Conservation (phyloP, 345 rosid genomes). For the Erysimum cheiranthoides region DNA sequence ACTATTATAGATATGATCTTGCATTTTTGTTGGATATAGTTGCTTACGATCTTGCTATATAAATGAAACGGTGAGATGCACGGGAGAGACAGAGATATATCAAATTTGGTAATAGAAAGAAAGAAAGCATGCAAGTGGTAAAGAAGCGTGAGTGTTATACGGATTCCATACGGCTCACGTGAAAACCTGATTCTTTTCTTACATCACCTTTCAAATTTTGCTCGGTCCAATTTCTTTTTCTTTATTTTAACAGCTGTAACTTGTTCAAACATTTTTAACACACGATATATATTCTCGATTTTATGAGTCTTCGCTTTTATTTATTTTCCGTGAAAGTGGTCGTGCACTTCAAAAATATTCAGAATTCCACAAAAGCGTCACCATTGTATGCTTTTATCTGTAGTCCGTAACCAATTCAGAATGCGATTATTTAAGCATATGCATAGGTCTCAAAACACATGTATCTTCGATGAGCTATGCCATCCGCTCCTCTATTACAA, state of each 20-base stretch:
- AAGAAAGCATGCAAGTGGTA: conserved; percentile 17
- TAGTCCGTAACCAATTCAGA: too few species aligned
- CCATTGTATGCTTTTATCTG: too few species aligned
- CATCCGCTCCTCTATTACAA: background rate
- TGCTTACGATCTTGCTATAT: background rate
- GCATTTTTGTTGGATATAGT: background rate
- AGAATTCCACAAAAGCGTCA: background rate
- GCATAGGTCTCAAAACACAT: background rate
- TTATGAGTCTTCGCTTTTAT: background rate
- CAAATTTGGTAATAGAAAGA: background rate
- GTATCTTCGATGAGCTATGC: background rate
- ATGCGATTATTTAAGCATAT: too few species aligned
- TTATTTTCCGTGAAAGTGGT: background rate
- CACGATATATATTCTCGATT: background rate
- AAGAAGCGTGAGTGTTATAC: conserved; percentile 22
- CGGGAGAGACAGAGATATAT: background rate
- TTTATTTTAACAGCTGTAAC: conserved; percentile 17
- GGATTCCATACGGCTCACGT: conserved; percentile 43
- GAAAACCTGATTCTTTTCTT: conserved; percentile 32
- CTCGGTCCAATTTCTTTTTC: conserved; percentile 22
- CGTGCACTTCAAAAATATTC: background rate
- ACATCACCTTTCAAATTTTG: conserved; percentile 23
- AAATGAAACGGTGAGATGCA: conserved; percentile 31
- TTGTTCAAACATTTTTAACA: conserved; percentile 20
- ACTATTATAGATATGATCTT: too few species aligned